Evolutionary conservation across 2,329 filamentous ascomycete species (phyloP), one percentile per base, ranked within the genome.

Genomic region (Colletotrichum lindemuthianum): DNA sequence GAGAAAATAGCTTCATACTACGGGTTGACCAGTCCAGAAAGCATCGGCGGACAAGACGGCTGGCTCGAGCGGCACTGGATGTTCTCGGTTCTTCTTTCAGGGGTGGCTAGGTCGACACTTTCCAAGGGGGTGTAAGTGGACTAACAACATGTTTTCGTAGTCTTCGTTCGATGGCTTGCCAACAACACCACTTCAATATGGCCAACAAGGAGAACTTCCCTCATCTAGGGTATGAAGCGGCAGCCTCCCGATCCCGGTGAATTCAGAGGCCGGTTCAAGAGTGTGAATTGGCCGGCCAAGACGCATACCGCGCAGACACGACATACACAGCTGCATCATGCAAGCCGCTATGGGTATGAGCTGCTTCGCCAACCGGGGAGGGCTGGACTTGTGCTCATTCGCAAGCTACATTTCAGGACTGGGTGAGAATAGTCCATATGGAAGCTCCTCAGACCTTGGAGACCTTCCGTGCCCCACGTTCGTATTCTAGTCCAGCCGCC

Each of bases 241-340:
- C 51, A 48, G 45, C 45, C 39, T 48, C 36, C 41, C n/a, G 47
- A 6, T 45, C 13, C 39, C 61, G 58, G 58, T 52, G 51, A 61
- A 57, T 56, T 47, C 47, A 24, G n/a, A 41, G 32, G 12, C 50
- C 39, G 48, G 15, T 37, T 36, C 37, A 65, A 48, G 11, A 51
- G 40, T 41, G 24, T 52, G 32, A 32, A 7, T 34, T 39, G 40
- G 33, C 24, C 32, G 44, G 32, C 11, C 50, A 47, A 37, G 47
- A 55, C 16, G 57, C 45, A 48, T 5, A 48, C 6, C 13, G 56
- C 15, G 41, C 63, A 55, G 52, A 65, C 47, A 56, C 47, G 58
- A 49, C 47, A 37, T 15, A 51, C 12, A 51, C 52, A 56, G 40
- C 63, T 57, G 63, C 51, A 65, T 47, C n/a, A 57, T 65, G 63